Evolutionary conservation across 1,284 basidiomycete species (phyloP).

Genomic region (Leccinum pachyderme): DNA sequence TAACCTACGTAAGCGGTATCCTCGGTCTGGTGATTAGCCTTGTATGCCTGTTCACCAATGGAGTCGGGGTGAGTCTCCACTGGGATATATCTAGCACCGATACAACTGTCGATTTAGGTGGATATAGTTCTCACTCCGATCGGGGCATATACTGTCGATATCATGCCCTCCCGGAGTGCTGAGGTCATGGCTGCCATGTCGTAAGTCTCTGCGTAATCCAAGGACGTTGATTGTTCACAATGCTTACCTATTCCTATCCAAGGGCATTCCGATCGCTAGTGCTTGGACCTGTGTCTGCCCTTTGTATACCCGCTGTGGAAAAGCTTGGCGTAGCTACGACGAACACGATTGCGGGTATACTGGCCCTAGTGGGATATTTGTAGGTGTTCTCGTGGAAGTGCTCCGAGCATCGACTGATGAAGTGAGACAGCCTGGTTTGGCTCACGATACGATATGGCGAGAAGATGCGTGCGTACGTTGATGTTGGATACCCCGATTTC

Average conservation of each 20-base stretch:
- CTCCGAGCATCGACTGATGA: neutral
- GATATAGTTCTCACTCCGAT: slow-evolving; percentile 48
- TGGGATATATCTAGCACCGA: neutral
- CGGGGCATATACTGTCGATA: slow-evolving; percentile 59
- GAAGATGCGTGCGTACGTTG: slow-evolving; percentile 44
- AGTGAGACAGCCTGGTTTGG: slow-evolving; percentile 9
- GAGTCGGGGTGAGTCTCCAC: slow-evolving; percentile 42
- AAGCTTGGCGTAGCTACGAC: slow-evolving; percentile 32
- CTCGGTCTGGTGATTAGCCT: slow-evolving; percentile 42
- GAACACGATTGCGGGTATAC: slow-evolving; percentile 43
- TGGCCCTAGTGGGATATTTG: slow-evolving; percentile 47
- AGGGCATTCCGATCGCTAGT: slow-evolving; percentile 46
- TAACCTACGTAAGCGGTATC: slow-evolving; percentile 38
- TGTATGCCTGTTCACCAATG: slow-evolving; percentile 47
- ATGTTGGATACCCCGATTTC: slow-evolving; percentile 42
- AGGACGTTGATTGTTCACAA: neutral
- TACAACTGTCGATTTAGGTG: slow-evolving; percentile 30
- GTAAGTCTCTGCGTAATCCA: slow-evolving; percentile 25
- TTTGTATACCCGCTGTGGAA: slow-evolving; percentile 44
- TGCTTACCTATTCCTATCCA: slow-evolving; percentile 12
- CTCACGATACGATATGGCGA: slow-evolving; percentile 46
- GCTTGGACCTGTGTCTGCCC: slow-evolving; percentile 17
- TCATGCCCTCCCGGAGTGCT: slow-evolving; percentile 50
- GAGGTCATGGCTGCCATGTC: slow-evolving; percentile 48
- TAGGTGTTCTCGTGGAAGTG: slow-evolving; percentile 26